Evolutionary conservation across 2,329 filamentous ascomycete species (phyloP), one percentile per base, ranked within the genome.

Genomic region (Paecilomyces niveus): DNA sequence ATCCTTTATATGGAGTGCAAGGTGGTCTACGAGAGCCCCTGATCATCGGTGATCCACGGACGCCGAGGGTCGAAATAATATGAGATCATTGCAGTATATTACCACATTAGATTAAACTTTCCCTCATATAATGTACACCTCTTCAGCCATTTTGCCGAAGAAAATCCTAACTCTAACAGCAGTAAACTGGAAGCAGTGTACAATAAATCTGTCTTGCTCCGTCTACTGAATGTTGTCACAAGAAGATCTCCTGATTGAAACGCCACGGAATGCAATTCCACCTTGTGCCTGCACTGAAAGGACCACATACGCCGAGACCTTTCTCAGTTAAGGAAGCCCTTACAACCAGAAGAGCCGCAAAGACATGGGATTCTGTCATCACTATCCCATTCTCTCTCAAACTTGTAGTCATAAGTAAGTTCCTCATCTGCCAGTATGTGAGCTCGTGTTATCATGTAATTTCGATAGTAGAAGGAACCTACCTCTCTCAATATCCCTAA

Each of bases 361-460:
- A 99, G 86, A 80, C 94, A 99, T 55, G 94, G 94, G 68, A 99
- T 97, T 63, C 94, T 90, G 75, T 99, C 94, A 63, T 92, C 85
- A 66, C 91, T 95, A 69, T 92, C 92, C 70, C 95, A 90, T 77
- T 99, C 94, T 68, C 94, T 89, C 80, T 99, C 94, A 74, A 99
- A 99, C 76, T 99, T 99, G 84, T 99, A 99, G 80, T 99, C 94
- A 79, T 99, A 99, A 1, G 94, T 99, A 73, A 99, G 86, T 81
- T 99, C 94, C 78, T 99, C 94, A 73, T 97, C 94, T 99, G 70
- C 61, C 56, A 15, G 13, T 54, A 50, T 56, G 59, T 65, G 59
- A 63, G 58, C 56, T 21, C 29, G 10, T 21, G 32, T 22, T 33
- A 15, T 26, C 4, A 29, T 10, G 8, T 72, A 62, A 54, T 32